A percentile compares a stretch with the other conserved stretches of the same genome.
phyloP scores from a whole-genome alignment of 2,329 filamentous ascomycete species.

The Cryoendolithus antarcticus region DNA sequence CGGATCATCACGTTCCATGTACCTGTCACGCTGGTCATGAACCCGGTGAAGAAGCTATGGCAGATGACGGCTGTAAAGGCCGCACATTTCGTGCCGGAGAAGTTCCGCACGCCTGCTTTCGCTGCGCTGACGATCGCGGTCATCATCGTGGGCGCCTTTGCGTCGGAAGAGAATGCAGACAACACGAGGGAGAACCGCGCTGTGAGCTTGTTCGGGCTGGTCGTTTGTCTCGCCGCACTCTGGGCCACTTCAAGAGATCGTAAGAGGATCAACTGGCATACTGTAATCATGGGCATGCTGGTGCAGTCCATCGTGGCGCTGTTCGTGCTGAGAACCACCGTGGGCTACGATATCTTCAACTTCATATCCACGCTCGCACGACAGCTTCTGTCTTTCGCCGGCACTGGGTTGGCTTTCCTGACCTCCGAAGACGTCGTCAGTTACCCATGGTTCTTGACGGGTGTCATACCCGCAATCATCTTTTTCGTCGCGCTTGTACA shows the following conservation, averaged over 20 bases:
- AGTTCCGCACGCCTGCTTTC: constrained; percentile 50
- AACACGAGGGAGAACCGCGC: constrained; percentile 73
- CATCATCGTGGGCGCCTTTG: constrained; percentile 69
- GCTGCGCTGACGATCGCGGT: constrained; percentile 54
- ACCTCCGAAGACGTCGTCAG: constrained; percentile 36
- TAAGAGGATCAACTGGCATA: constrained; percentile 37
- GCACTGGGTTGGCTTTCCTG: constrained; percentile 61
- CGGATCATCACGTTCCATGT: constrained; percentile 65
- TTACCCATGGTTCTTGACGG: constrained; percentile 57
- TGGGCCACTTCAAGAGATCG: constrained; percentile 61
- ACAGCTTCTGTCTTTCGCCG: constrained; percentile 63
- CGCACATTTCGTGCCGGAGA: constrained; percentile 52
- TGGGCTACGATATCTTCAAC: constrained; percentile 79
- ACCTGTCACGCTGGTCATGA: constrained; percentile 53
- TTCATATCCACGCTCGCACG: constrained; percentile 70
- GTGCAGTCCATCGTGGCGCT: constrained; percentile 78
- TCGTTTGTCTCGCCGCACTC: constrained; percentile 55
- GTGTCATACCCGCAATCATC: constrained; percentile 81
- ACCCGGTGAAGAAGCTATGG: constrained; percentile 57
- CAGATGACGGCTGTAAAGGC: constrained; percentile 47
- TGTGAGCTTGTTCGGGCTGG: constrained; percentile 66
- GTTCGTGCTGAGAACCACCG: constrained; percentile 71
- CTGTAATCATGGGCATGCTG: constrained; percentile 74
- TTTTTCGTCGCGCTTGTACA: constrained; percentile 94
- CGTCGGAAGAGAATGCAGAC: constrained; percentile 54